phyloP scores from a whole-genome alignment of 306 rosid species.

The Vachellia collinsii region DNA sequence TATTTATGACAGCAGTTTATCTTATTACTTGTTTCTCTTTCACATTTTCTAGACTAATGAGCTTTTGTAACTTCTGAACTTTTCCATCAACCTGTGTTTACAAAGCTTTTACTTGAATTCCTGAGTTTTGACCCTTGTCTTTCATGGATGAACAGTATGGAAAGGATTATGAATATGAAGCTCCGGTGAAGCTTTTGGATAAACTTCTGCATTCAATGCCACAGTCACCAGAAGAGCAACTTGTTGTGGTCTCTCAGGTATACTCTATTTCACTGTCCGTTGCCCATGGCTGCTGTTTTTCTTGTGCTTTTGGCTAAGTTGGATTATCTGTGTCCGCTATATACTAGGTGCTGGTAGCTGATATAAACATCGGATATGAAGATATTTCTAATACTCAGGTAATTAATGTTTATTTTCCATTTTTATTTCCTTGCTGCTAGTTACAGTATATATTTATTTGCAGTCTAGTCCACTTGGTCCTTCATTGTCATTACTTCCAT shows the following conservation, averaged over 20 bases:
- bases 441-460: constrained; percentile 3
- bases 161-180: constrained; percentile 89
- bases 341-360: constrained; percentile 89
- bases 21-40: constrained; percentile 15
- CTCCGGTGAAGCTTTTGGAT: constrained; percentile 96
- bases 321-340: constrained; percentile 42
- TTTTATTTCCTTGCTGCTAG: constrained; percentile 15
- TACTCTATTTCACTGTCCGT: constrained; percentile 23
- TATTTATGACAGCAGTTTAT: constrained; percentile 19
- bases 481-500: constrained; percentile 12
- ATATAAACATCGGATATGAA: constrained; percentile 93
- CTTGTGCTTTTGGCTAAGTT: constrained; percentile 4
- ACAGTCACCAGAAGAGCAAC: constrained; percentile 86
- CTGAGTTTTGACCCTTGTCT: constrained; percentile 30
- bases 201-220: constrained; percentile 84
- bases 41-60: constrained; percentile 18
- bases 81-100: constrained; percentile 7
- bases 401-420: constrained; percentile 7
- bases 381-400: constrained; percentile 95
- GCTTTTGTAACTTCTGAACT: not conserved
- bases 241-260: constrained; percentile 95
- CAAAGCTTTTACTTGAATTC: constrained; percentile 28
- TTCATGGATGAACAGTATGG: constrained; percentile 67
- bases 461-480: constrained; percentile 4
- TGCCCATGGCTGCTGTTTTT: constrained; percentile 11